A percentile compares a stretch with the other conserved stretches of the same genome.
These are phyloP conservation scores for Suillus paluster DNA, from an alignment of 768 basidiomycete genomes.

Conservation along the genomic window DNA sequence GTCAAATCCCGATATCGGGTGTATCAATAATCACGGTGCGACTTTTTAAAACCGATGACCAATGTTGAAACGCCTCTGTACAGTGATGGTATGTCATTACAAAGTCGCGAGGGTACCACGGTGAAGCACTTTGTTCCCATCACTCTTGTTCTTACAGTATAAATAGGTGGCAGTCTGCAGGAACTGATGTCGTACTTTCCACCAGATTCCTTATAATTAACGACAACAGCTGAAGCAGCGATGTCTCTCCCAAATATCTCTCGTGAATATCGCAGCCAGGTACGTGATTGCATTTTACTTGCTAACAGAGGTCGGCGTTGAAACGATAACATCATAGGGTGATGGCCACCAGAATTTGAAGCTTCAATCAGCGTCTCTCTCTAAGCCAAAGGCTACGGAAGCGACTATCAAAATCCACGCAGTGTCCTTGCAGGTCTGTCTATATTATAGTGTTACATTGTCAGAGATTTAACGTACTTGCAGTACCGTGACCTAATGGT, in stretches of 20 bases:
- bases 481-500: constrained; percentile 58
- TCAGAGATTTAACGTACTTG: not conserved
- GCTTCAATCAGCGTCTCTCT: constrained; percentile 27
- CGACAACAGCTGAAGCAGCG: not conserved
- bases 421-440: constrained; percentile 54
- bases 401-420: constrained; percentile 61
- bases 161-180: not conserved
- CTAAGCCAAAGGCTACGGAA: constrained; percentile 46
- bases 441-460: not conserved
- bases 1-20: too few species aligned
- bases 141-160: not conserved
- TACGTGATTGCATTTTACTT: not conserved
- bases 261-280: constrained; percentile 23
- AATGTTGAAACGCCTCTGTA: too few species aligned
- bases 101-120: not conserved
- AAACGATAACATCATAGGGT: constrained; percentile 18
- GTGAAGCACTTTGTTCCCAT: not conserved
- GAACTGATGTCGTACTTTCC: not conserved
- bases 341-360: constrained; percentile 33
- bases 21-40: too few species aligned
- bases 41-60: too few species aligned
- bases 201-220: not conserved
- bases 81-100: too few species aligned
- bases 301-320: not conserved
- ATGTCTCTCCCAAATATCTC: constrained; percentile 19